phyloP scores from a whole-genome alignment of 2,329 filamentous ascomycete species.

The Fusarium humuli region DNA sequence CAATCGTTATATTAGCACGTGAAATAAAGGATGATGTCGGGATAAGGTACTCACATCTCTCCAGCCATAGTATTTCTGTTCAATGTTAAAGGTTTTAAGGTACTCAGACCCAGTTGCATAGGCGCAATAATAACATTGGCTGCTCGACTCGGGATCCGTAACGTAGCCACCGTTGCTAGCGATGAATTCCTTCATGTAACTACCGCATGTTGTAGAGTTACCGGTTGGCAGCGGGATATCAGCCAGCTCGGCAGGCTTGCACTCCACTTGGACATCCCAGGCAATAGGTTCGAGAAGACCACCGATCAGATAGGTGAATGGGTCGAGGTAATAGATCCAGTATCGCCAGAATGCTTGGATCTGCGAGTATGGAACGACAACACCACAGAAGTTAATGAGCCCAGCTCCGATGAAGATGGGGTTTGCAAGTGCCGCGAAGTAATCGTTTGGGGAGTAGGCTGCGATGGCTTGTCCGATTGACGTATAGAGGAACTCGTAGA shows the following conservation, averaged over 20 bases:
- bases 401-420: slow-evolving; percentile 47
- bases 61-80: slow-evolving; percentile 22
- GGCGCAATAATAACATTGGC: neutral
- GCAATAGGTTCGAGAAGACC: slow-evolving; percentile 41
- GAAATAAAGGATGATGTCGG: rapidly evolving
- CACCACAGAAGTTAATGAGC: slow-evolving; percentile 44
- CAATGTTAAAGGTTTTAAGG: neutral
- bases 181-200: neutral
- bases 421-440: slow-evolving; percentile 67
- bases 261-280: neutral
- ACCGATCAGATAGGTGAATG: slow-evolving; percentile 57
- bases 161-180: neutral
- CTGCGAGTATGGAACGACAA: slow-evolving; percentile 40
- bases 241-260: slow-evolving; percentile 33
- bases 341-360: slow-evolving; percentile 45
- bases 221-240: slow-evolving; percentile 24
- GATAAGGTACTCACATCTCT: slow-evolving; percentile 18
- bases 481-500: slow-evolving; percentile 70
- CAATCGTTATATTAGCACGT: neutral
- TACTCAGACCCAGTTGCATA: neutral
- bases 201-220: neutral
- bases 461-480: slow-evolving; percentile 72
- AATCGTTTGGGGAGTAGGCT: slow-evolving; percentile 70
- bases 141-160: neutral
- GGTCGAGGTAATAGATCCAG: slow-evolving; percentile 57